A percentile compares a stretch with the other conserved stretches of the same genome.
These are phyloP conservation scores for Arctostaphylos glauca DNA, from an alignment of 148 eudicot genomes.

Conservation along the genomic window DNA sequence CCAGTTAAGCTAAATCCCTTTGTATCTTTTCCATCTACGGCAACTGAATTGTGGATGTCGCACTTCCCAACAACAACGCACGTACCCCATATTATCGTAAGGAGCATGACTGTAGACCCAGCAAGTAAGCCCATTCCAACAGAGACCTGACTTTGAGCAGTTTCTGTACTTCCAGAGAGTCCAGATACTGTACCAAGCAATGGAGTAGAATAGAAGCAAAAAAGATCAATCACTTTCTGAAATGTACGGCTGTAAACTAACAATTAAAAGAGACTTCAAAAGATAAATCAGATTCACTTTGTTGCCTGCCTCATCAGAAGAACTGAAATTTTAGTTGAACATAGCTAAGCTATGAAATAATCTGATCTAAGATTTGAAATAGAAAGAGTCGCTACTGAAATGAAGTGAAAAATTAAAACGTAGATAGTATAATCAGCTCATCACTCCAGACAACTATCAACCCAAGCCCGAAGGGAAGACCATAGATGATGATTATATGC, in stretches of 20 bases:
- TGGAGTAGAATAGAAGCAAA: not conserved
- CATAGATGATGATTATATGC: not conserved
- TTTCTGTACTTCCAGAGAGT: constrained; percentile 64
- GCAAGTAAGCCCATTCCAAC: constrained; percentile 96
- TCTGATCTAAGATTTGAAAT: not conserved
- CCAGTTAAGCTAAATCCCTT: constrained; percentile 60
- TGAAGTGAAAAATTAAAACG: not conserved
- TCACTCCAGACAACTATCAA: not conserved
- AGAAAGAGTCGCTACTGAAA: not conserved
- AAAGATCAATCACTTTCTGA: not conserved
- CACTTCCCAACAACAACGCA: constrained; percentile 85
- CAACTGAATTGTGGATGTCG: constrained; percentile 46
- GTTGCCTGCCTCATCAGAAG: not conserved
- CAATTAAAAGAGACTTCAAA: not conserved
- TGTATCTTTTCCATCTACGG: constrained; percentile 61
- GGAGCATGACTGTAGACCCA: constrained; percentile 94
- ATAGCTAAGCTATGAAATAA: not conserved
- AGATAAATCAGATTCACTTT: not conserved
- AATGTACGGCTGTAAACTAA: not conserved
- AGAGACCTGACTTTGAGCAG: constrained; percentile 87
- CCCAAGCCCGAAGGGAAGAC: not conserved
- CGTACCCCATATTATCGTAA: constrained; percentile 85
- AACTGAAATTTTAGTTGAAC: not conserved
- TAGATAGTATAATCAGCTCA: not conserved
- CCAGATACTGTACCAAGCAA: constrained; percentile 64